Percentiles rank a stretch among this genome's conserved stretches.
phyloP scores from a whole-genome alignment of 257 asterid genomes.

The Misopates orontium region DNA sequence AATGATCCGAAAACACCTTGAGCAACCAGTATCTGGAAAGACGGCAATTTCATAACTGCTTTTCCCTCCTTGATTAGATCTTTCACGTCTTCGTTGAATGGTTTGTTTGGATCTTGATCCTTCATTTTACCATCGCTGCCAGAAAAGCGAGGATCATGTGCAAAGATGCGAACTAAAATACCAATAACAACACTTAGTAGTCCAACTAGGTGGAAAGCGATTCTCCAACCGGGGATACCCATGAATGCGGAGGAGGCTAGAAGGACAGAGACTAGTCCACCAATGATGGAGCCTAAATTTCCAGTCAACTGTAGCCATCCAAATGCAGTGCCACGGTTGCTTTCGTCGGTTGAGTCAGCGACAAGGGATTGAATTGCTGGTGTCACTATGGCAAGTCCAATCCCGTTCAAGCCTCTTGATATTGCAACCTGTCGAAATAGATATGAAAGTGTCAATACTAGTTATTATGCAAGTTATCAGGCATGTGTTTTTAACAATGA shows the following conservation, averaged over 20 bases:
- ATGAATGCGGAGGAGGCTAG: slow-evolving; percentile 62
- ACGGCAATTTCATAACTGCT: slow-evolving; percentile 57
- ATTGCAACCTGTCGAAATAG: slow-evolving; percentile 64
- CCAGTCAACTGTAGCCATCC: slow-evolving; percentile 81
- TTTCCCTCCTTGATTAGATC: slow-evolving; percentile 65
- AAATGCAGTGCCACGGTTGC: slow-evolving; percentile 85
- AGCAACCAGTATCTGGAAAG: slow-evolving; percentile 70
- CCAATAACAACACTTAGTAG: slow-evolving; percentile 65
- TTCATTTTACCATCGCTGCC: slow-evolving; percentile 39
- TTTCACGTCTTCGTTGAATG: slow-evolving; percentile 46
- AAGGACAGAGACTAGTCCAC: slow-evolving; percentile 62
- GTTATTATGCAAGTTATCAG: no score
- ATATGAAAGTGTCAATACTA: no score
- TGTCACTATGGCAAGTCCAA: slow-evolving; percentile 83
- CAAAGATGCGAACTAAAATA: slow-evolving; percentile 56
- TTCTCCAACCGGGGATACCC: slow-evolving; percentile 92
- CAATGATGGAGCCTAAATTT: slow-evolving; percentile 70
- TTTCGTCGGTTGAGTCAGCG: slow-evolving; percentile 82
- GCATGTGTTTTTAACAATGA: no score
- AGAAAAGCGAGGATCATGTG: slow-evolving; percentile 63
- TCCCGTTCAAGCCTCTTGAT: slow-evolving; percentile 85
- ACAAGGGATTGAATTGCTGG: slow-evolving; percentile 89
- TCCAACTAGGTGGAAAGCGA: slow-evolving; percentile 78
- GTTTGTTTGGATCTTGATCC: slow-evolving; percentile 37
- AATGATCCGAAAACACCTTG: slow-evolving; percentile 81